phyloP scores from a whole-genome alignment of 2,329 filamentous ascomycete genomes.

The Anthostomella pinea region DNA sequence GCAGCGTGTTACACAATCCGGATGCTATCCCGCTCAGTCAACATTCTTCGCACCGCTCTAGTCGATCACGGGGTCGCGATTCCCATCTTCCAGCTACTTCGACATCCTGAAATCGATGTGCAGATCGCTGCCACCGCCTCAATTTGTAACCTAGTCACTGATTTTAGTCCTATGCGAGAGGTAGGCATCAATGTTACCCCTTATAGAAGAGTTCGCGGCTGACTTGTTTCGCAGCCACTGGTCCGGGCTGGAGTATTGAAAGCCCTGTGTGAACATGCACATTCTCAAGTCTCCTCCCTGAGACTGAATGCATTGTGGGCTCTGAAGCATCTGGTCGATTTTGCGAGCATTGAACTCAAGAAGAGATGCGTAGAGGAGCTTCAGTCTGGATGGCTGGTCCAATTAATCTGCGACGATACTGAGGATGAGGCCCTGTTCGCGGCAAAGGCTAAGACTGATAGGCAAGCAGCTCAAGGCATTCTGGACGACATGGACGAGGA shows the following conservation, averaged over 20 bases:
- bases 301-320: conserved; percentile 89
- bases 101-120: conserved; percentile 72
- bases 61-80: conserved; percentile 81
- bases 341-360: conserved; percentile 68
- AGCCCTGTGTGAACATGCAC: conserved; percentile 78
- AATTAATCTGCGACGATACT: conserved; percentile 66
- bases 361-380: conserved; percentile 75
- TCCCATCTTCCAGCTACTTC: conserved; percentile 73
- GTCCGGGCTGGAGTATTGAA: conserved; percentile 71
- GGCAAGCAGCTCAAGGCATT: conserved; percentile 17
- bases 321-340: conserved; percentile 82
- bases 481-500: conserved; percentile 54
- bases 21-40: conserved; percentile 81
- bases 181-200: too few species aligned
- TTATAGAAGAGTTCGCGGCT: too few species aligned
- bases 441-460: conserved; percentile 33
- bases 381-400: conserved; percentile 75
- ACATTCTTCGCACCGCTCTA: conserved; percentile 77
- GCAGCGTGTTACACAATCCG: conserved; percentile 81
- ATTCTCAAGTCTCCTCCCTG: conserved; percentile 74
- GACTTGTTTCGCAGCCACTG: conserved; percentile 53
- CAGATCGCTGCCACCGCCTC: conserved; percentile 82
- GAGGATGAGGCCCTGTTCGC: conserved; percentile 50
- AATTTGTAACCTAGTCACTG: conserved; percentile 80
- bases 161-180: conserved; percentile 88